Evolutionary conservation across 2,329 filamentous ascomycete species (phyloP).

Genomic region (Aspergillus sojae): DNA sequence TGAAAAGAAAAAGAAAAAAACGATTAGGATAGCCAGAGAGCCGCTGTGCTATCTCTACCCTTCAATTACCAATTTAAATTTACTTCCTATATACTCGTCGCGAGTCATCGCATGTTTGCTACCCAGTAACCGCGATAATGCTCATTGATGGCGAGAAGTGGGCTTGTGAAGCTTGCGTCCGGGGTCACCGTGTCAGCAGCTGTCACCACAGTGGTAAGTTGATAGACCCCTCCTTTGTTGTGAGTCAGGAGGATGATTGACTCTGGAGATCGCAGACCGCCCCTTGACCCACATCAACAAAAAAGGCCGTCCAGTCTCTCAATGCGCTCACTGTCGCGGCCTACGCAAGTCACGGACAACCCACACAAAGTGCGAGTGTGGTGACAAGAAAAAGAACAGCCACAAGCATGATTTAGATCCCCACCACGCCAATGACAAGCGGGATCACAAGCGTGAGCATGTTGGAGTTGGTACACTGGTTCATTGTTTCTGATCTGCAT

Average conservation of each 20-base stretch:
- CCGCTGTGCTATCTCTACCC: slow-evolving; percentile 12
- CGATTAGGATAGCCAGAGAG: slow-evolving; percentile 10
- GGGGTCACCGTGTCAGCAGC: slow-evolving; percentile 97
- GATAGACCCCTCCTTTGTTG: slow-evolving; percentile 1
- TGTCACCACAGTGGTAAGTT: slow-evolving; percentile 91
- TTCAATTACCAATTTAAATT: slow-evolving; percentile 13
- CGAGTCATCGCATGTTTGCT: slow-evolving; percentile 45
- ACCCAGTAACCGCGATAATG: slow-evolving; percentile 57
- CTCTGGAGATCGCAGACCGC: slow-evolving; percentile 64
- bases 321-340: slow-evolving; percentile 94
- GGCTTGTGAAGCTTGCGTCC: slow-evolving; percentile 96
- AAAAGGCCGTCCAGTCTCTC: slow-evolving; percentile 94
- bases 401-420: slow-evolving; percentile 41
- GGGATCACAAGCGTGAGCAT: slow-evolving; percentile 43
- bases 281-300: slow-evolving; percentile 94
- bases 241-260: neutral
- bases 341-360: slow-evolving; percentile 95
- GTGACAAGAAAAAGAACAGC: slow-evolving; percentile 77
- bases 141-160: slow-evolving; percentile 95
- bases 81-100: slow-evolving; percentile 25
- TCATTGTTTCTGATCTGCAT: slow-evolving; percentile 37
- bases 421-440: slow-evolving; percentile 36
- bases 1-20: slow-evolving; percentile 12
- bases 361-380: slow-evolving; percentile 95
- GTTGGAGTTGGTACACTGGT: slow-evolving; percentile 29